Evolutionary conservation across 306 rosid species (phyloP).

Genomic region (Purshia tridentata): DNA sequence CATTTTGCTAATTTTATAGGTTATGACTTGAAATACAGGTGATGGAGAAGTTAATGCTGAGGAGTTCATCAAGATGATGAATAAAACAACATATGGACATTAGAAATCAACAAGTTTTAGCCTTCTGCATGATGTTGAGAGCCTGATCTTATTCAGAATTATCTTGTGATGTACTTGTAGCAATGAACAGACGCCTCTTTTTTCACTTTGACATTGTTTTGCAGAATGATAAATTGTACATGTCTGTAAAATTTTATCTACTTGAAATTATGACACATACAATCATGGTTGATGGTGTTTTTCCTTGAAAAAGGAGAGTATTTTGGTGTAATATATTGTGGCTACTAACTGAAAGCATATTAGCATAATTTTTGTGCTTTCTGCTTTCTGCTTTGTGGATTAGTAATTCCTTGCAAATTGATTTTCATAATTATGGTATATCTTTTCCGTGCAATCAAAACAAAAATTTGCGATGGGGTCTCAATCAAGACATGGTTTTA

Average conservation of each 20-base stretch:
- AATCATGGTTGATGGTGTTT: neutral
- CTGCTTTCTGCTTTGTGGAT: no score
- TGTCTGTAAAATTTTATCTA: neutral
- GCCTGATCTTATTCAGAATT: slow-evolving; percentile 10
- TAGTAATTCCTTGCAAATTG: no score
- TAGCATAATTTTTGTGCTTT: no score
- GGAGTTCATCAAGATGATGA: slow-evolving; percentile 72
- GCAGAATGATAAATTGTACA: neutral
- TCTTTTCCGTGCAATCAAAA: no score
- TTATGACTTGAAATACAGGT: slow-evolving; percentile 37
- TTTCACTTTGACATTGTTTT: neutral
- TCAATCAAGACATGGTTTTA: no score
- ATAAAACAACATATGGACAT: slow-evolving; percentile 43
- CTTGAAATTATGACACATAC: neutral
- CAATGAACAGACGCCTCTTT: neutral
- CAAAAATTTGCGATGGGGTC: no score
- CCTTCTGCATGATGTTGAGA: neutral
- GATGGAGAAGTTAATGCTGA: slow-evolving; percentile 65
- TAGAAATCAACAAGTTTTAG: slow-evolving; percentile 21
- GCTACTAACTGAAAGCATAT: no score
- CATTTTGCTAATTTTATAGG: neutral
- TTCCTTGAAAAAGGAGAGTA: no score
- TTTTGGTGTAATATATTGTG: no score
- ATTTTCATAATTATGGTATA: no score
- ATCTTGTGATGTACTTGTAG: slow-evolving; percentile 19